These are phyloP conservation scores for Cordyceps cateniannulata DNA, from an alignment of 2,329 filamentous ascomycete genomes.

Conservation along the genomic window DNA sequence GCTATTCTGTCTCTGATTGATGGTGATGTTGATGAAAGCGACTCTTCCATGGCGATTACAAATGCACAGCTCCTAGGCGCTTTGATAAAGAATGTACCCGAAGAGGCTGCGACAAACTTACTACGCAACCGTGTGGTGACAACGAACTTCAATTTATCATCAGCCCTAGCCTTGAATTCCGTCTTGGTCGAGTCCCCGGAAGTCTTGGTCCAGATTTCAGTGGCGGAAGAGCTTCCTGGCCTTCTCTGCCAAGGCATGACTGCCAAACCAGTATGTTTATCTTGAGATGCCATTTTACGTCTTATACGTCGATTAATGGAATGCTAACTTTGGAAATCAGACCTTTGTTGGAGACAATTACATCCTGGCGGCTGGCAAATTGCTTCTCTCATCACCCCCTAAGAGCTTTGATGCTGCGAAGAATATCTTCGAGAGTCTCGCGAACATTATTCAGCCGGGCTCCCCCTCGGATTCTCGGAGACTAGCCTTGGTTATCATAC, in stretches of 20 bases:
- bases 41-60: conserved; percentile 76
- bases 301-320: neutral
- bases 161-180: conserved; percentile 81
- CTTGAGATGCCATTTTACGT: neutral
- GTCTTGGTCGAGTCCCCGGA: conserved; percentile 75
- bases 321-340: conserved; percentile 32
- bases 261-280: conserved; percentile 61
- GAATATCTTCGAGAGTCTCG: conserved; percentile 71
- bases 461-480: conserved; percentile 77
- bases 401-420: conserved; percentile 73
- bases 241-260: conserved; percentile 73
- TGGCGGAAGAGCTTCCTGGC: conserved; percentile 68
- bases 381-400: conserved; percentile 62
- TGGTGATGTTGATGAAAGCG: conserved; percentile 67
- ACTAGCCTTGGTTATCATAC: conserved; percentile 77
- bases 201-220: conserved; percentile 56
- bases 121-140: conserved; percentile 73
- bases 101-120: conserved; percentile 55
- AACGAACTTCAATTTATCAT: conserved; percentile 67
- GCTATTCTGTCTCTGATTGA: conserved; percentile 89
- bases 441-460: conserved; percentile 69
- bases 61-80: conserved; percentile 86
- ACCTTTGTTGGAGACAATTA: conserved; percentile 83
- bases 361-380: conserved; percentile 86
- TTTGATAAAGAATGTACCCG: conserved; percentile 77